Base-by-base conservation (phyloP, 2,329 filamentous ascomycete species). In the Arthrobotrys musiformis region DNA sequence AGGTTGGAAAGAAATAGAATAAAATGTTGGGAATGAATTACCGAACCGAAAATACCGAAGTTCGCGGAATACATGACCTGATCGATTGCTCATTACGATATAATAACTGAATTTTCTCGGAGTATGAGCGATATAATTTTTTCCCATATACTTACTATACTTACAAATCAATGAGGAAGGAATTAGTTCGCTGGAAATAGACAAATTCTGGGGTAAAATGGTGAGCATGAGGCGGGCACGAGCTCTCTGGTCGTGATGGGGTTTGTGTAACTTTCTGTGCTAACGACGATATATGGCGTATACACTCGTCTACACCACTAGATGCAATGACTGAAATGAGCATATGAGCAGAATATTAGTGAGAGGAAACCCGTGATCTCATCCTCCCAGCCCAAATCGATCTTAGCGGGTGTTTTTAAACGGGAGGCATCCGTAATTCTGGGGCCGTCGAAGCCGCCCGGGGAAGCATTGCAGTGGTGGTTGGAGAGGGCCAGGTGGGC, bases 11-110 rank as follows among this genome's bases (percentile, higher is more conserved):
- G n/a, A n/a, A n/a, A n/a, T 30, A 8, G 2, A 17, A 17, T 17
- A n/a, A 9, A 15, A 17, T 52, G 48, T 52, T 52, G 22, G 24
- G 24, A 17, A 28, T 15, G 22, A 2, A 26, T 46, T 50, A 1
- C 24, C 19, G 19, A 3, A 48, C 3, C 15, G 19, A 22, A 15
- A 52, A 28, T 52, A 19, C 15, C 37, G 37, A n/a, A 46, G n/a
- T 7, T 46, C 3, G n/a, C n/a, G n/a, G n/a, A n/a, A n/a, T 33
- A 33, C 9, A 9, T 42, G 40, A 42, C 19, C 4, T 17, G 40
- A 52, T 52, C 30, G 48, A 52, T 52, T 52, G 48, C 48, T 52
- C 5, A 52, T 52, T 52, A 52, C 48, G 48, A 52, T 52, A 52
- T 52, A 52, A n/a, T 52, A 52, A 52, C 9, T 9, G 6, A 46